phyloP scores from a whole-genome alignment of 1,284 basidiomycete species.

The Abortiporus biennis region DNA sequence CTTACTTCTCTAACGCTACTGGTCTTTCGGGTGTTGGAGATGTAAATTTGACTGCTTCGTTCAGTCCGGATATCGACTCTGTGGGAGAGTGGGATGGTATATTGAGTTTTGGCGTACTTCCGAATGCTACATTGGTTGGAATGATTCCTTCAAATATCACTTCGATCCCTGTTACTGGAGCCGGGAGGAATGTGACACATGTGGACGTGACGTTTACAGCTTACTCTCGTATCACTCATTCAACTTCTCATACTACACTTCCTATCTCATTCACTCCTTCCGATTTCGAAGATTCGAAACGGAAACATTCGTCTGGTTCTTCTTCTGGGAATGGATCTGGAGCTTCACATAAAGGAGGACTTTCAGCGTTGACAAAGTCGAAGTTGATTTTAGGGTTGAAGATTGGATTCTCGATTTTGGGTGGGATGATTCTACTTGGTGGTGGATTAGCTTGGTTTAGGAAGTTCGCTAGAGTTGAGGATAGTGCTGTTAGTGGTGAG shows the following conservation, averaged over 20 bases:
- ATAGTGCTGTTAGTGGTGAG: constrained; percentile 52
- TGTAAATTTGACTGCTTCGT: constrained; percentile 45
- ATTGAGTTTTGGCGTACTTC: constrained; percentile 46
- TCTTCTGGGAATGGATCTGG: too few species aligned
- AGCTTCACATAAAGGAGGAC: constrained; percentile 25
- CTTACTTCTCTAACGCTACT: constrained; percentile 47
- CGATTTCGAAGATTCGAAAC: constrained; percentile 25
- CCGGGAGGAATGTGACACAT: constrained; percentile 26
- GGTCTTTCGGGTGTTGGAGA: constrained; percentile 27
- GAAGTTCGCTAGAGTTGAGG: constrained; percentile 47
- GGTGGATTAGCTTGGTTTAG: constrained; percentile 49
- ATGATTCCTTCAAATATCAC: constrained; percentile 38
- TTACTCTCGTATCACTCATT: constrained; percentile 59
- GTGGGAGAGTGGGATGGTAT: too few species aligned
- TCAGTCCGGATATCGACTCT: constrained; percentile 39
- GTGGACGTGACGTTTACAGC: constrained; percentile 56
- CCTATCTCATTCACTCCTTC: constrained; percentile 41
- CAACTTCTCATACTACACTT: constrained; percentile 63
- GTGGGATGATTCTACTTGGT: constrained; percentile 50
- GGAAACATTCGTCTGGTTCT: too few species aligned
- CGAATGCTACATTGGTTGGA: constrained; percentile 42
- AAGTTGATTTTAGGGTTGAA: constrained; percentile 51
- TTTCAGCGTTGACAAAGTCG: constrained; percentile 36
- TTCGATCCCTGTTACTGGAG: neutral
- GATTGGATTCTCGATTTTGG: constrained; percentile 58